Conservation (phyloP, 768 basidiomycete species). For the Agrocybe chaxingu region DNA sequence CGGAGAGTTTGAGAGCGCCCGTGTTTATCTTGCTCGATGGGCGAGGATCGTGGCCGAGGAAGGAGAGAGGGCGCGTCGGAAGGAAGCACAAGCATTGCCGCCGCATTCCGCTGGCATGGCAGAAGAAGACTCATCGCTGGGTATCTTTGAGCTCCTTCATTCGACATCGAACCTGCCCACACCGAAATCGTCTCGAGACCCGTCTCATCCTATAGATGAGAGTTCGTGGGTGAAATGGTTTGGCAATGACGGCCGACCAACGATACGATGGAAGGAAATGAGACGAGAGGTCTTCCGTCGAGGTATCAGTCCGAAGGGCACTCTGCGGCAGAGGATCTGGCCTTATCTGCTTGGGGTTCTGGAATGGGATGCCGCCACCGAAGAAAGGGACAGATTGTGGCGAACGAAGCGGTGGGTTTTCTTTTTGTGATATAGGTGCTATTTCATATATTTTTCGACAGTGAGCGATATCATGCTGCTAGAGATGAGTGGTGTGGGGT, state of each 20-base stretch:
- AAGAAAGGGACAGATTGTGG: conserved; percentile 61
- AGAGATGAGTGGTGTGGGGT: conserved; percentile 84
- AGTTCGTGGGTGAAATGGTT: conserved; percentile 81
- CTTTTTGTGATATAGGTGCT: background rate
- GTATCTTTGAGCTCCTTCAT: conserved; percentile 84
- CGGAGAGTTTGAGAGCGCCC: conserved; percentile 93
- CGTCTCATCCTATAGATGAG: conserved; percentile 71
- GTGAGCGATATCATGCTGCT: conserved; percentile 64
- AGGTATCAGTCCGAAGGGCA: conserved; percentile 55
- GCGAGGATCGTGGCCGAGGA: conserved; percentile 97
- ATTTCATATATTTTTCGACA: conserved; percentile 24
- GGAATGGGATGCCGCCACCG: conserved; percentile 70
- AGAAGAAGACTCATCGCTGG: conserved; percentile 72
- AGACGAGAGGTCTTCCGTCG: conserved; percentile 74
- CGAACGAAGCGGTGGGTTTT: conserved; percentile 54
- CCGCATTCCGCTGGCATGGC: conserved; percentile 42
- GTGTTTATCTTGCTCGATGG: conserved; percentile 96
- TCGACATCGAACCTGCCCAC: conserved; percentile 77
- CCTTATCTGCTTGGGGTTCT: conserved; percentile 85
- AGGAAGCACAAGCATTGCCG: conserved; percentile 71
- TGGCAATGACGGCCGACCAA: conserved; percentile 63
- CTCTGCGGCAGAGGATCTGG: conserved; percentile 77
- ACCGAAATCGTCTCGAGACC: conserved; percentile 81
- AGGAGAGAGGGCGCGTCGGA: conserved; percentile 83
- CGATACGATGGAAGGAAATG: conserved; percentile 65